phyloP scores from a whole-genome alignment of 441 rosid species.

The Dalechampia spathulata region DNA sequence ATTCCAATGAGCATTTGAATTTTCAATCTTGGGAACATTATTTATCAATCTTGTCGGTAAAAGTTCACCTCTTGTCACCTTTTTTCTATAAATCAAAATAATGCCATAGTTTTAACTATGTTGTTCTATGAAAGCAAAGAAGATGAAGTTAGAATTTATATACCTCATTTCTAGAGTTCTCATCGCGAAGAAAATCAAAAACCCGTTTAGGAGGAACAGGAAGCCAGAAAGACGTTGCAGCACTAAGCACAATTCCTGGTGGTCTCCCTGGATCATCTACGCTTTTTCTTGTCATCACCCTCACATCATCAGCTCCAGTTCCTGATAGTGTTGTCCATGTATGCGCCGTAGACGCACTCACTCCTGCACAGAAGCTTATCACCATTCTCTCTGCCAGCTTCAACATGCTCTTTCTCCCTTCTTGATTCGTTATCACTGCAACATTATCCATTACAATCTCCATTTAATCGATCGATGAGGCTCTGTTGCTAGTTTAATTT shows the following conservation, averaged over 20 bases:
- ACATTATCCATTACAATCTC: too few relatives aligned
- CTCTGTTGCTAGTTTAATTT: too few relatives aligned
- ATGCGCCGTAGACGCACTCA: constrained; percentile 44
- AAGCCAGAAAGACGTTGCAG: constrained; percentile 55
- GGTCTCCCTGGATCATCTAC: constrained; percentile 37
- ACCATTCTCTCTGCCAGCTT: constrained; percentile 55
- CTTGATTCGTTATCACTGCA: constrained; percentile 17
- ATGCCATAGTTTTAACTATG: too few relatives aligned
- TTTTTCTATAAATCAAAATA: too few relatives aligned
- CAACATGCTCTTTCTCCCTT: constrained; percentile 41
- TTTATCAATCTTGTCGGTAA: too few relatives aligned
- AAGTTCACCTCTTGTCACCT: too few relatives aligned
- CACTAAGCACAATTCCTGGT: constrained; percentile 37
- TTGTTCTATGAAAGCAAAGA: background rate
- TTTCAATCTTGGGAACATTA: too few relatives aligned
- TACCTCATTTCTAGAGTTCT: constrained; percentile 42
- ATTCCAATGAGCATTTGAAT: too few relatives aligned
- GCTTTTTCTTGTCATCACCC: constrained; percentile 39
- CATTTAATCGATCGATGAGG: too few relatives aligned
- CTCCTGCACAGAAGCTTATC: constrained; percentile 35
- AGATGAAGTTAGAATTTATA: too few relatives aligned
- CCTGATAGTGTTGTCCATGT: constrained; percentile 44
- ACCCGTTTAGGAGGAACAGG: constrained; percentile 33
- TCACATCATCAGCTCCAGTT: constrained; percentile 39
- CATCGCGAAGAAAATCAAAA: constrained; percentile 35